Evolutionary conservation across 148 eudicot species (phyloP).

Genomic region (Nepenthes gracilis): DNA sequence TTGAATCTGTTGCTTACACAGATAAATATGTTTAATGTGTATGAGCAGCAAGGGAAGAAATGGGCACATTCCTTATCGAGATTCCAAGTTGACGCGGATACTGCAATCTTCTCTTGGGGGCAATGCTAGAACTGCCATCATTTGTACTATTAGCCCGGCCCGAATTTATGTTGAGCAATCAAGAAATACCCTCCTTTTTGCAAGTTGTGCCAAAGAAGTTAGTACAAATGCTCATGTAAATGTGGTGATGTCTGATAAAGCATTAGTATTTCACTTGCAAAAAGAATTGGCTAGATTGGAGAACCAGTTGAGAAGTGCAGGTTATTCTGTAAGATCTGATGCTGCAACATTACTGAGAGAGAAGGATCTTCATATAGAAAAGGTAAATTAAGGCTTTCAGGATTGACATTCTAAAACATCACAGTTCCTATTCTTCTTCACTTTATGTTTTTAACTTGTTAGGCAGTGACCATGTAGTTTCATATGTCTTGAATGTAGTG

Average conservation of each 20-base stretch:
- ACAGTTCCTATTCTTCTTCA: not conserved
- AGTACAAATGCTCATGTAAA: constrained; percentile 82
- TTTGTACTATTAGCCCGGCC: constrained; percentile 98
- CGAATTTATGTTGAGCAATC: constrained; percentile 89
- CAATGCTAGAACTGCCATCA: constrained; percentile 90
- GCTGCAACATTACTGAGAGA: constrained; percentile 41
- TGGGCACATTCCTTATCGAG: constrained; percentile 92
- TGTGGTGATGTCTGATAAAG: constrained; percentile 84
- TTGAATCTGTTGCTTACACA: constrained; percentile 1
- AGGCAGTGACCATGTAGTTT: no score
- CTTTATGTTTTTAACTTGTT: no score
- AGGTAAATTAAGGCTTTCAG: constrained; percentile 33
- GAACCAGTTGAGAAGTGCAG: constrained; percentile 52
- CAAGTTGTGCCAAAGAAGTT: constrained; percentile 97
- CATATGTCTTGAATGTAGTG: no score
- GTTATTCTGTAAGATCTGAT: constrained; percentile 19
- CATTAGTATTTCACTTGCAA: constrained; percentile 81
- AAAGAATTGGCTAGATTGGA: constrained; percentile 81
- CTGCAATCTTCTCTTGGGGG: constrained; percentile 90
- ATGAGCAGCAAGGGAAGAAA: constrained; percentile 70
- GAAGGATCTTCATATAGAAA: constrained; percentile 69
- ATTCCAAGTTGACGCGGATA: constrained; percentile 93
- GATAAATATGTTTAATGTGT: constrained; percentile 7
- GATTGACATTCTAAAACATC: not conserved
- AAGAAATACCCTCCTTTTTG: constrained; percentile 92